phyloP scores from a whole-genome alignment of 2,329 filamentous ascomycete genomes.

The Phyllachora maydis region DNA sequence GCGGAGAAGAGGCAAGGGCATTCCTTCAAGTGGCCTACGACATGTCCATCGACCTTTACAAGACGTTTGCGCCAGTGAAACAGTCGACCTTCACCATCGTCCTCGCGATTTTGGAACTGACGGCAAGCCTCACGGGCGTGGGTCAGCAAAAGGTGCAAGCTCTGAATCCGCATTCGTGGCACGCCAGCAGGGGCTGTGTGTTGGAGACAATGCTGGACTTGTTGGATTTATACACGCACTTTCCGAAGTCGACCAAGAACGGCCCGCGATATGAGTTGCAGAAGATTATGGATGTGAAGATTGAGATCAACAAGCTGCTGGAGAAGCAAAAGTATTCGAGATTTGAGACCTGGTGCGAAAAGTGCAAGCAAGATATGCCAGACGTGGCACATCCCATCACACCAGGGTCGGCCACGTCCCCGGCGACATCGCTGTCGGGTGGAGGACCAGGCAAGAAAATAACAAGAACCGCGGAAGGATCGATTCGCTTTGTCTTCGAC shows the following conservation, averaged over 20 bases:
- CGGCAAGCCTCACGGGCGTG: constrained; percentile 43
- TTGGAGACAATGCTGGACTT: constrained; percentile 76
- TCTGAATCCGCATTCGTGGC: constrained; percentile 25
- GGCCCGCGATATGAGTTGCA: constrained; percentile 54
- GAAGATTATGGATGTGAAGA: constrained; percentile 69
- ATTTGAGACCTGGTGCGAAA: constrained; percentile 38
- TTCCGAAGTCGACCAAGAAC: constrained; percentile 52
- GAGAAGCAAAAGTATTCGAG: constrained; percentile 40
- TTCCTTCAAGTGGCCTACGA: constrained; percentile 55
- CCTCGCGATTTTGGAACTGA: constrained; percentile 62
- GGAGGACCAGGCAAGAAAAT: constrained; percentile 17
- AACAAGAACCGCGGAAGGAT: constrained; percentile 38
- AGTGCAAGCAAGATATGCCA: constrained; percentile 19
- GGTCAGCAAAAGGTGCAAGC: constrained; percentile 26
- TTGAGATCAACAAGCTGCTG: constrained; percentile 66
- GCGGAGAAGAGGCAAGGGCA: constrained; percentile 22
- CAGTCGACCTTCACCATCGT: constrained; percentile 74
- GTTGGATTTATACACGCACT: constrained; percentile 79
- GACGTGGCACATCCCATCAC: constrained; percentile 12
- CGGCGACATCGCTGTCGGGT: constrained; percentile 16
- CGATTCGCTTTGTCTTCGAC: constrained; percentile 79
- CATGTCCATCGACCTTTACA: constrained; percentile 76
- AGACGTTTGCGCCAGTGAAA: constrained; percentile 83
- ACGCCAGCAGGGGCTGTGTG: constrained; percentile 24
- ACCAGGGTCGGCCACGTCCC: constrained; percentile 16